Base-by-base conservation (phyloP, 805 yeast genomes). In the Kregervanrija pseudodelftensis region DNA sequence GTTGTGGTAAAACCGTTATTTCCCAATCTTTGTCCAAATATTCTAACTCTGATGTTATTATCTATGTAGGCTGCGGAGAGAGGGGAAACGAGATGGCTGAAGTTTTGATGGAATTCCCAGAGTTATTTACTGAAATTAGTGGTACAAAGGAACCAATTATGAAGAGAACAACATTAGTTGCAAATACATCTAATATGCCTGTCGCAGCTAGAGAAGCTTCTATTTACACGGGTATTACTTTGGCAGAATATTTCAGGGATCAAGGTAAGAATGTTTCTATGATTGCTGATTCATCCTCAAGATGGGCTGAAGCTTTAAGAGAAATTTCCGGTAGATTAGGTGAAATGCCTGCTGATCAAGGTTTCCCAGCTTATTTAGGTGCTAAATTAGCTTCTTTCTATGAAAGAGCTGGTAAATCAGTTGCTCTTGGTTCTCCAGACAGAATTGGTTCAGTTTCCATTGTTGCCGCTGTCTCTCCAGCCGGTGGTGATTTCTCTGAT, bases 261-360 rank as follows among this genome's bases (percentile, higher is more conserved):
- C 99, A 93, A 75, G 99, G 99, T 74, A 93, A 93, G 76, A 76
- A 93, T 64, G 99, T 93, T 52, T 81, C 98, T 32, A 93, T 93
- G 98, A 93, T 93, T 84, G 99, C 99, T 49, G 99, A 93, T 69
- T 93, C 99, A 5, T 91, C 98, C 32, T 90, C 97, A 31, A 90
- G 99, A 77, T 93, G 99, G 99, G 99, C 99, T 38, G 99, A 93
- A 76, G 99, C 99, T 50, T 78, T 93, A 66, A 90, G 99, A 83
- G 99, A 93, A 79, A 85, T 93, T 67, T 90, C 98, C 43, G 99
- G 99, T 79, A 95, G 99, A 79, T 77, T 93, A 67, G 99, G 99
- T 72, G 99, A 93, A 77, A 93, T 93, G 99, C 99, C 99, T 65
- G 99, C 99, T 50, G 99, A 93, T 72, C 99, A 95, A 76, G 99